Evolutionary conservation across 2,329 filamentous ascomycete species (phyloP), one percentile per base, ranked within the genome.

Genomic region (Zymoseptoria pseudotritici): DNA sequence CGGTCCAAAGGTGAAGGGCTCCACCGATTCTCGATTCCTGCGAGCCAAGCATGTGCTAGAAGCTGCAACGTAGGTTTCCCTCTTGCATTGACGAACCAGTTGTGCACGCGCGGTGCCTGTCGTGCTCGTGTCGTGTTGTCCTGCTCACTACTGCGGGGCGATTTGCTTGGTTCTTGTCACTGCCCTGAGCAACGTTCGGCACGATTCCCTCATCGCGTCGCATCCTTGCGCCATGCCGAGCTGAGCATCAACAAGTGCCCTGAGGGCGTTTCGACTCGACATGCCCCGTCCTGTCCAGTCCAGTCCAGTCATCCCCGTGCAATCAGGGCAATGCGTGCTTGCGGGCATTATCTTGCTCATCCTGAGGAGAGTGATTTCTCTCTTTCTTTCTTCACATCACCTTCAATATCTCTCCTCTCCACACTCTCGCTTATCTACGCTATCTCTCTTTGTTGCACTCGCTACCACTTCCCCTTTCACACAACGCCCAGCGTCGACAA

Each of bases 211-310:
- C 51, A 52, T 57, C 49, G 42, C 24, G 29, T 52, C 42, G 22
- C 20, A 57, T 50, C 55, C 55, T 57, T 51, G 55, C 55, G 55
- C 55, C 55, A 57, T 57, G 50, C 2, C 4, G 21, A 24, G 20
- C 21, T 53, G 19, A 11, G 3, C 22, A 24, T 24, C 22, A 24
- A 24, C 22, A 24, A 24, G 22, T n/a, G 21, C n/a, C n/a, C n/a
- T n/a, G 17, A 42, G 17, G 36, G 36, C 36, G 36, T 42, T 42
- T 42, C 36, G 36, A 42, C 36, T 42, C 36, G 36, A 42, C 11
- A 42, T 42, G 36, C 11, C 10, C 31, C 31, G 31, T 36, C 13
- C 31, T 4, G 13, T 36, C 9, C 13, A 13, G 13, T 13, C 13
- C 36, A 42, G 8, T 17, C 11, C 26, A 9, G 26, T 29, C 26